These are phyloP conservation scores for Cryomyces minteri DNA, from an alignment of 495 filamentous ascomycete species.

Conservation along the genomic window DNA sequence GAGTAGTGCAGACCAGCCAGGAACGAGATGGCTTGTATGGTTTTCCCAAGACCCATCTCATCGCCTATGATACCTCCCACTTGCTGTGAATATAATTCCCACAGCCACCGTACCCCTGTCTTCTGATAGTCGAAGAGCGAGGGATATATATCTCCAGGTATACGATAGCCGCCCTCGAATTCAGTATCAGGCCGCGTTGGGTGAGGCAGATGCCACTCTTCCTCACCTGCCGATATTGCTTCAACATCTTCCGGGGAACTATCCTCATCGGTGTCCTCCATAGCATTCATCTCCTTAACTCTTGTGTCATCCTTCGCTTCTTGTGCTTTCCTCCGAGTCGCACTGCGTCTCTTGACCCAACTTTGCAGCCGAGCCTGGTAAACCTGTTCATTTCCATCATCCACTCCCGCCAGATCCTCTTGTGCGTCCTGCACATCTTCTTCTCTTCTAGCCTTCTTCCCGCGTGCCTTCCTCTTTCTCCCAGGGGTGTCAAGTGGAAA, in stretches of 20 bases:
- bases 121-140: conserved; percentile 91
- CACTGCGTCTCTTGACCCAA: conserved; percentile 54
- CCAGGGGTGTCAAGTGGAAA: conserved; percentile 22
- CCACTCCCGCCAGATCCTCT: conserved; percentile 57
- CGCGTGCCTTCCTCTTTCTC: conserved; percentile 11
- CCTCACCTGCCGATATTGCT: conserved; percentile 19
- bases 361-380: conserved; percentile 60
- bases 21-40: conserved; percentile 84
- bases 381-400: conserved; percentile 77
- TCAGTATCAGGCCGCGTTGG: conserved; percentile 56
- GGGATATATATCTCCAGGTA: conserved; percentile 83
- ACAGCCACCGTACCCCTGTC: conserved; percentile 91
- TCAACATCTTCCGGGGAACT: conserved; percentile 13
- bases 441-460: conserved; percentile 11
- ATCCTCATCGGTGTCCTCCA: conserved; percentile 10
- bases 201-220: conserved; percentile 78
- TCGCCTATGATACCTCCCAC: conserved; percentile 92
- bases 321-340: conserved; percentile 34
- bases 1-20: conserved; percentile 83
- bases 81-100: conserved; percentile 71
- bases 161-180: conserved; percentile 53
- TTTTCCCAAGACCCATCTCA: conserved; percentile 97
- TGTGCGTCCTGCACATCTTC: conserved; percentile 23
- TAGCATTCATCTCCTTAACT: neutral
- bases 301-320: conserved; percentile 4